These are phyloP conservation scores for Suillus subluteus DNA, from an alignment of 768 basidiomycete species.

Conservation along the genomic window DNA sequence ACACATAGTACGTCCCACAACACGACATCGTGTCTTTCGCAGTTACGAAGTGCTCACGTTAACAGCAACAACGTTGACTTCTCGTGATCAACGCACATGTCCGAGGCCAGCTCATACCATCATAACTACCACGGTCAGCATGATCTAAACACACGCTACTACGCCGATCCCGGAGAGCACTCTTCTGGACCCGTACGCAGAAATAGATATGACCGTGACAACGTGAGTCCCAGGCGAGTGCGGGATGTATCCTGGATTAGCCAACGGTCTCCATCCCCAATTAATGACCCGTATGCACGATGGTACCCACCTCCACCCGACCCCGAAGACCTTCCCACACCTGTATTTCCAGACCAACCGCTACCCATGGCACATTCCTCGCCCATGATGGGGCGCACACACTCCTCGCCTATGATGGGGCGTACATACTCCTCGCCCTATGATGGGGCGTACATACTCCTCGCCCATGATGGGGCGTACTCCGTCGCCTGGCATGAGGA, in stretches of 20 bases:
- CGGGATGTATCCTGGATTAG: constrained; percentile 2
- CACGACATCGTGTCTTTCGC: neutral
- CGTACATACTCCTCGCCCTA: constrained; percentile 19
- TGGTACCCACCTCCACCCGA: constrained; percentile 17
- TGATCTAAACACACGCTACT: neutral
- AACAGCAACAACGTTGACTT: neutral
- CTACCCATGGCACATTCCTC: constrained; percentile 7
- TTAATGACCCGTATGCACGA: neutral
- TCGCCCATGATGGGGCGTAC: constrained; percentile 27
- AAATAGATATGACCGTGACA: constrained; percentile 7
- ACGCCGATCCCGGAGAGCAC: neutral
- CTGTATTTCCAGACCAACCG: constrained; percentile 1
- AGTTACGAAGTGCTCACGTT: neutral
- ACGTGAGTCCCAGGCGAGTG: neutral
- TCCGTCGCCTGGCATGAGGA: constrained; percentile 29
- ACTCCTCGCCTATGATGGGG: constrained; percentile 16
- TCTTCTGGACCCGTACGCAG: neutral
- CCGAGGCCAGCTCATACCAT: constrained; percentile 6
- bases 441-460: constrained; percentile 27
- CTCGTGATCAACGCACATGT: constrained; percentile 5
- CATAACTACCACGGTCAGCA: neutral
- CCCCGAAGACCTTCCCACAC: constrained; percentile 19
- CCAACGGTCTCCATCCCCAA: neutral
- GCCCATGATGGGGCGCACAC: constrained; percentile 26
- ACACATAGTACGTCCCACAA: neutral